A percentile compares a stretch with the other conserved stretches of the same genome.
Conservation (phyloP, 108 stramenopile genomes). For the Skeletonema potamos region DNA sequence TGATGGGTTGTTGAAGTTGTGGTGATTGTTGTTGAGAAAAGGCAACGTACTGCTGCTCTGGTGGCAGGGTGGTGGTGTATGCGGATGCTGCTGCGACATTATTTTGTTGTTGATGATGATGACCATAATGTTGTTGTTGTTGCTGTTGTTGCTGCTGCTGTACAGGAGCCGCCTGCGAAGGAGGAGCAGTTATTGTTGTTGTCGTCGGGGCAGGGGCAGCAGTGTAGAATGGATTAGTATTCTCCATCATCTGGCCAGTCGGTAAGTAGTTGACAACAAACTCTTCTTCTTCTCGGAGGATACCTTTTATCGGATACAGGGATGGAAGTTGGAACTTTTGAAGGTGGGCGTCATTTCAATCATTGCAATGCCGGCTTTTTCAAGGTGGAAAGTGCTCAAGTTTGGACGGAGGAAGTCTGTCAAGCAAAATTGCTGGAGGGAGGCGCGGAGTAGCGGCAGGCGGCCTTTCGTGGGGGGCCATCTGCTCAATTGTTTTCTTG, state of each 20-base stretch:
- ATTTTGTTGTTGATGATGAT: neutral
- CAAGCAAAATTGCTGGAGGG: too few relatives aligned
- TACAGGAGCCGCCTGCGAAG: too few relatives aligned
- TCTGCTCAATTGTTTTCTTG: neutral
- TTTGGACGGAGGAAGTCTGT: neutral
- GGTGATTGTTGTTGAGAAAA: neutral
- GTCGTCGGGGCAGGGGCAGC: too few relatives aligned
- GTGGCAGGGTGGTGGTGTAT: too few relatives aligned
- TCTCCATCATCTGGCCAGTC: too few relatives aligned
- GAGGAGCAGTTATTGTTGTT: too few relatives aligned
- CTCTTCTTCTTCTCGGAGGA: neutral
- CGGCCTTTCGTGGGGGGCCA: neutral
- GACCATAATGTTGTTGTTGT: neutral
- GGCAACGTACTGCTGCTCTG: neutral
- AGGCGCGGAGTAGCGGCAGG: neutral
- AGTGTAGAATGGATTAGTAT: too few relatives aligned
- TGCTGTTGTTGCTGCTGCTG: neutral
- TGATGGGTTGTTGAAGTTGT: neutral
- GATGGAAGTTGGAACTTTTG: neutral
- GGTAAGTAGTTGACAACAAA: neutral
- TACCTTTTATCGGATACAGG: neutral
- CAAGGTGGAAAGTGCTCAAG: neutral
- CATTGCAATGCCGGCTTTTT: neutral
- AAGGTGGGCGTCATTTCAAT: neutral
- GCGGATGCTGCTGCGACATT: neutral